Evolutionary conservation across 192 early-diverging fungal genomes (phyloP).

Genomic region (Coemansia sp.): DNA sequence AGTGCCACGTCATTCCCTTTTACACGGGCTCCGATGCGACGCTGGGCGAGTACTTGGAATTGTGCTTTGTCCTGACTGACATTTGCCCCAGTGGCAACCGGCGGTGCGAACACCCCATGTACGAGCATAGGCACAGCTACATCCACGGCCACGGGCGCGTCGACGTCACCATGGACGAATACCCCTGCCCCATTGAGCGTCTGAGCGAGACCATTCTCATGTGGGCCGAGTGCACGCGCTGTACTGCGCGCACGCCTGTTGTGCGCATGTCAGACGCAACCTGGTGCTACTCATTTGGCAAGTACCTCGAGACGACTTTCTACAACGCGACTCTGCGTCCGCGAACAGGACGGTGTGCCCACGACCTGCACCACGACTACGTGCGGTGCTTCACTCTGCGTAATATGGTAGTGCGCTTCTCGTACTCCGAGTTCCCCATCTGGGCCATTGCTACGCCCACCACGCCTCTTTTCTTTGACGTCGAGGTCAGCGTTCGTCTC

Average conservation of each 20-base stretch:
- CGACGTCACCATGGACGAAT: constrained; percentile 65
- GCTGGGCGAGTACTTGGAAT: constrained; percentile 80
- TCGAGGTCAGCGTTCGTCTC: constrained; percentile 58
- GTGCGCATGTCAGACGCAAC: constrained; percentile 78
- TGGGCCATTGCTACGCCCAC: constrained; percentile 38
- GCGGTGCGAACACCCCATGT: constrained; percentile 70
- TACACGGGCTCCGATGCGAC: constrained; percentile 68
- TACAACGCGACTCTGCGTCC: constrained; percentile 66
- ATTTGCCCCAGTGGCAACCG: constrained; percentile 56
- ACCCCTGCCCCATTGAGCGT: constrained; percentile 53
- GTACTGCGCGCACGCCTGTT: constrained; percentile 62
- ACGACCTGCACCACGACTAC: constrained; percentile 78
- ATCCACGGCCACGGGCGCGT: constrained; percentile 76
- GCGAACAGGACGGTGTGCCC: constrained; percentile 68
- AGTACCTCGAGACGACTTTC: constrained; percentile 88
- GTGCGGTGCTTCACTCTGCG: constrained; percentile 77
- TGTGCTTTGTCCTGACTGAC: constrained; percentile 63
- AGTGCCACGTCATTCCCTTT: constrained; percentile 77
- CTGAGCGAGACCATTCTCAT: constrained; percentile 75
- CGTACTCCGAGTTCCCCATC: constrained; percentile 51
- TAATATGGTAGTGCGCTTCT: constrained; percentile 72
- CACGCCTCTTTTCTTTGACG: constrained; percentile 37
- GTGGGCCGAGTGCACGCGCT: constrained; percentile 84
- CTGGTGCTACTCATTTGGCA: constrained; percentile 96
- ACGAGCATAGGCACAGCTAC: constrained; percentile 81